phyloP scores from a whole-genome alignment of 148 eudicot genomes.

The Camellia sinensis region DNA sequence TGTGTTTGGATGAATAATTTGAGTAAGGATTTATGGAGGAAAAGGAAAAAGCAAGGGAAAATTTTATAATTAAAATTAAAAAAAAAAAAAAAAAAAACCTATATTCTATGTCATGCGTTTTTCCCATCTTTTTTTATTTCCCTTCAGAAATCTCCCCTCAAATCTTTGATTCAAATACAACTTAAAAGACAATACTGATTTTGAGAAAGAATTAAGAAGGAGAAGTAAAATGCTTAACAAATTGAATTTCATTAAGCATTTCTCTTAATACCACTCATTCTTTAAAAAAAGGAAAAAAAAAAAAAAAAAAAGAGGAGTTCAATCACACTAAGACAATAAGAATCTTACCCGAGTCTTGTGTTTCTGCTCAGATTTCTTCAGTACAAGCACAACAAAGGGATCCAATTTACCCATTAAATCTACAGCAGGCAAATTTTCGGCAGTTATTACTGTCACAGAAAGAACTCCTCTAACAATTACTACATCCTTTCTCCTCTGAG shows the following conservation, averaged over 20 bases:
- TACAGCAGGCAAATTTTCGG: constrained; percentile 68
- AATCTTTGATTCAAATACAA: too few relatives aligned
- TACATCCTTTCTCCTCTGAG: constrained; percentile 45
- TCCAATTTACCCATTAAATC: constrained; percentile 82
- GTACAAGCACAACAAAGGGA: constrained; percentile 63
- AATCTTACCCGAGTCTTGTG: constrained; percentile 76
- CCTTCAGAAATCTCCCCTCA: too few relatives aligned
- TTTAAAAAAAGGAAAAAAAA: too few relatives aligned
- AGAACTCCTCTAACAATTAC: constrained; percentile 82
- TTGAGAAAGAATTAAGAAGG: neutral
- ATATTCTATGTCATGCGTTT: too few relatives aligned
- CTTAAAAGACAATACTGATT: neutral
- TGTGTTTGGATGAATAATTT: too few relatives aligned
- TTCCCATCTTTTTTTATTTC: too few relatives aligned
- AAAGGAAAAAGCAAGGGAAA: too few relatives aligned
- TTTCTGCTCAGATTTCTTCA: constrained; percentile 72
- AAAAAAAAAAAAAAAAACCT: too few relatives aligned
- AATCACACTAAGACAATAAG: neutral
- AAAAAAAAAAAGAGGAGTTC: neutral
- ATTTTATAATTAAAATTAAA: too few relatives aligned
- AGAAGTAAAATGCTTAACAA: neutral
- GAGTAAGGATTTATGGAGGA: too few relatives aligned
- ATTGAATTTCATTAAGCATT: neutral
- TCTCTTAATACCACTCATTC: neutral
- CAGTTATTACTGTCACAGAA: constrained; percentile 72